Evolutionary conservation across 192 early-diverging fungal species (phyloP).

Genomic region (Piromyces sp.): DNA sequence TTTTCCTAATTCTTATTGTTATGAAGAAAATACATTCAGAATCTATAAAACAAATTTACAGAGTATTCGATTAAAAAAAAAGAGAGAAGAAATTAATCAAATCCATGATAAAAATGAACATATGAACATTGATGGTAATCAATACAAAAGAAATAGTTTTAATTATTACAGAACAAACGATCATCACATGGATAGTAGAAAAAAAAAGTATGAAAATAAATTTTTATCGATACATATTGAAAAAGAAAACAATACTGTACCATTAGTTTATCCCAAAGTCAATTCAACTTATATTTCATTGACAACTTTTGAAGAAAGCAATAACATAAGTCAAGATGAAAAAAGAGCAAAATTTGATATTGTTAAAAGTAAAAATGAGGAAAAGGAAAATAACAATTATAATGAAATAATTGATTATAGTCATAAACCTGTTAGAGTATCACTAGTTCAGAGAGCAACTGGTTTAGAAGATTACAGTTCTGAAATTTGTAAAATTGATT

Average conservation of each 20-base stretch:
- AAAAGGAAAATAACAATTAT: neutral
- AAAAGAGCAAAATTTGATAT: neutral
- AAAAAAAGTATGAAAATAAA: neutral
- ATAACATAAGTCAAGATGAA: neutral
- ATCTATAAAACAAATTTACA: neutral
- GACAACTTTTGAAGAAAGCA: neutral
- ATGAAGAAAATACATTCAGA: neutral
- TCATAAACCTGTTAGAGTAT: neutral
- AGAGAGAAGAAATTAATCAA: neutral
- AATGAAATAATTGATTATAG: neutral
- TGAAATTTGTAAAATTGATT: neutral
- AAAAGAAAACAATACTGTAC: neutral
- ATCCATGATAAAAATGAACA: neutral
- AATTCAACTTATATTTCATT: neutral
- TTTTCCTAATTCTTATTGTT: neutral
- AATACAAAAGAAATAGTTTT: no score
- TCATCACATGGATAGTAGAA: neutral
- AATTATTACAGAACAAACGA: neutral
- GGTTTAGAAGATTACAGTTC: neutral
- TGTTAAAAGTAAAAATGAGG: neutral
- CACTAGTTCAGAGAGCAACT: neutral
- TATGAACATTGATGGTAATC: no score
- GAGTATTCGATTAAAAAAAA: neutral
- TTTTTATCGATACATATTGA: neutral
- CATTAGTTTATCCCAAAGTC: neutral